These are phyloP conservation scores for Penicillium salamii DNA, from an alignment of 495 filamentous ascomycete species.

Conservation along the genomic window DNA sequence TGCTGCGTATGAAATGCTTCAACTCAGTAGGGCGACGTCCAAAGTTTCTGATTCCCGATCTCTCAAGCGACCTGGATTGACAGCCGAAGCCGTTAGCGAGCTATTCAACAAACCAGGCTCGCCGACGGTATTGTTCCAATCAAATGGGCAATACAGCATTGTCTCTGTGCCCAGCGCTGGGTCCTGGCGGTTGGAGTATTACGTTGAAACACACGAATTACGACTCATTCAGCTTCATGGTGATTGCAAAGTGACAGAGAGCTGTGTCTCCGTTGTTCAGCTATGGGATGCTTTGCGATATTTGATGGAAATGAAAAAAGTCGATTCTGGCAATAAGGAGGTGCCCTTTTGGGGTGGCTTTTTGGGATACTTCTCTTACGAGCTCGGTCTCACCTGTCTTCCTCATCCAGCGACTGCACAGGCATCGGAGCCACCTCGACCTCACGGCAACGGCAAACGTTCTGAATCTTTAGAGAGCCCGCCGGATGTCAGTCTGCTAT, in stretches of 20 bases:
- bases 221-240: conserved; percentile 21
- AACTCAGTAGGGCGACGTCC: conserved; percentile 36
- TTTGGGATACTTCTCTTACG: conserved; percentile 87
- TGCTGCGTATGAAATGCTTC: conserved; percentile 34
- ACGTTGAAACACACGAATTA: conserved; percentile 21
- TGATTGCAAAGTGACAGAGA: conserved; percentile 12
- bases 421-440: background rate
- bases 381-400: conserved; percentile 65
- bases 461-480: conserved; percentile 31
- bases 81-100: conserved; percentile 36
- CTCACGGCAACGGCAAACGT: background rate
- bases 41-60: conserved; percentile 25
- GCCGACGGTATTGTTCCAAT: conserved; percentile 42
- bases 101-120: conserved; percentile 34
- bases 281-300: conserved; percentile 44
- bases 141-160: conserved; percentile 40
- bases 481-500: conserved; percentile 74
- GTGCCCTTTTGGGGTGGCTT: conserved; percentile 84
- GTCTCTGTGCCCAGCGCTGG: conserved; percentile 39
- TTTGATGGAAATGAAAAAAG: conserved; percentile 54
- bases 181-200: conserved; percentile 45
- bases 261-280: conserved; percentile 26
- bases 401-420: conserved; percentile 26
- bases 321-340: conserved; percentile 36
- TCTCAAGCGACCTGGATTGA: conserved; percentile 16